phyloP scores from a whole-genome alignment of 306 rosid genomes.

The Hippophae gyantsensis region DNA sequence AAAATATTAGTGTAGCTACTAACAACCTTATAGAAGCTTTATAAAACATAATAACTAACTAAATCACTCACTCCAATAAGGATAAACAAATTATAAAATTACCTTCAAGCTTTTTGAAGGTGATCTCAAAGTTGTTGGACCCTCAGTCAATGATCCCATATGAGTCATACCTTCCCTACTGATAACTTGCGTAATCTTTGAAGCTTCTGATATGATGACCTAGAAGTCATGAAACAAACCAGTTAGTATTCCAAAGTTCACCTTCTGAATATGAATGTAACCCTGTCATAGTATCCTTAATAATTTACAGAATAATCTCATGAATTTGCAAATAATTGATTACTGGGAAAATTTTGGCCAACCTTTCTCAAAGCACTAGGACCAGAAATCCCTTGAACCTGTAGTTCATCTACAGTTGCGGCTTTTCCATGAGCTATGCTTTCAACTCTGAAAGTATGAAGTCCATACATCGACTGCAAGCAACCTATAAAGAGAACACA shows the following conservation, averaged over 20 bases:
- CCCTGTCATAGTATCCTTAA: background rate
- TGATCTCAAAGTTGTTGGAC: constrained; percentile 50
- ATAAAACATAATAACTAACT: too few relatives aligned
- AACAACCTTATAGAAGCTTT: too few relatives aligned
- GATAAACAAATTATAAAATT: background rate
- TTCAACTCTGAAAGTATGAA: constrained; percentile 80
- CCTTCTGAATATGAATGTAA: constrained; percentile 4
- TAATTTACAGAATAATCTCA: constrained; percentile 6
- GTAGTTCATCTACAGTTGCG: constrained; percentile 80
- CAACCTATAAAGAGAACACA: constrained; percentile 45
- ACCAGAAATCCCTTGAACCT: constrained; percentile 73
- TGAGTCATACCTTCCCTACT: constrained; percentile 34
- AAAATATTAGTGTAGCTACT: too few relatives aligned
- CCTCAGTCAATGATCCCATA: constrained; percentile 34
- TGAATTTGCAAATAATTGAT: background rate
- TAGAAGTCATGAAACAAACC: constrained; percentile 26
- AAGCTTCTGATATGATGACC: constrained; percentile 72
- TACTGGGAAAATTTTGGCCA: constrained; percentile 11
- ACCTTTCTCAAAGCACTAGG: constrained; percentile 78
- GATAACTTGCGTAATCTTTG: constrained; percentile 39
- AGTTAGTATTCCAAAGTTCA: background rate
- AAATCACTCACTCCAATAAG: too few relatives aligned
- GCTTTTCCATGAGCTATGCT: constrained; percentile 77
- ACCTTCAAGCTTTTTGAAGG: constrained; percentile 77
- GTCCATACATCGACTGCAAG: constrained; percentile 69